phyloP scores from a whole-genome alignment of 441 rosid species.

The Gossypium schwendimanii region DNA sequence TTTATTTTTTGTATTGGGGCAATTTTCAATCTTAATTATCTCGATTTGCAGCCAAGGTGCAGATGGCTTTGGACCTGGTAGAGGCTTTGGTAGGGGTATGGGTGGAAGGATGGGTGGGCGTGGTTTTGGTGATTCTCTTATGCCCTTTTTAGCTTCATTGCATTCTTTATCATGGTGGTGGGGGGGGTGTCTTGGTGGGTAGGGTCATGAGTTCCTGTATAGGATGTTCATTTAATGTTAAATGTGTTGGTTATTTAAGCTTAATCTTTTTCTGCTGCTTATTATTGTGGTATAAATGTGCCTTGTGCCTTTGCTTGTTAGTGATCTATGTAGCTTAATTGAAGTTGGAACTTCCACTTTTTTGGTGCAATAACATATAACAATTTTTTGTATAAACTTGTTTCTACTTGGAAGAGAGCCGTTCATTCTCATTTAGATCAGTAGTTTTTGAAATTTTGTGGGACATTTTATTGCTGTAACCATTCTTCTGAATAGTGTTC shows the following conservation, averaged over 20 bases:
- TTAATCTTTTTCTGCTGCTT: neutral
- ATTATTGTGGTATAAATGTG: neutral
- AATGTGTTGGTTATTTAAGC: neutral
- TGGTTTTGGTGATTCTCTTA: conserved; percentile 75
- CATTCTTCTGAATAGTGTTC: neutral
- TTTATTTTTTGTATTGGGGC: neutral
- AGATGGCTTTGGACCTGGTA: conserved; percentile 35
- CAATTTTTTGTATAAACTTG: neutral
- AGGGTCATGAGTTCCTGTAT: neutral
- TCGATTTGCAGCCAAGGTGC: conserved; percentile 59
- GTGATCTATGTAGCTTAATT: neutral
- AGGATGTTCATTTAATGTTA: neutral
- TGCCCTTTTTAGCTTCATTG: neutral
- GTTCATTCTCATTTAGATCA: neutral
- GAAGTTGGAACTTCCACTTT: neutral
- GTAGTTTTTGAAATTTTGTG: neutral
- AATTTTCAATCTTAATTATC: neutral
- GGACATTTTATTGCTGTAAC: neutral
- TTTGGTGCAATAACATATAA: neutral
- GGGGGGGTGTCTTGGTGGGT: conserved; percentile 49
- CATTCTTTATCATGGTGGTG: neutral
- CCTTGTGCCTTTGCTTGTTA: neutral
- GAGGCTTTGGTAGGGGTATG: conserved; percentile 94
- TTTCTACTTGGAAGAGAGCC: neutral
- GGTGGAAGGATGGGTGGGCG: conserved; percentile 86